Percentiles rank a stretch among this genome's conserved stretches.
Evolutionary conservation across 768 basidiomycete species (phyloP).

Genomic region (Lentinus tigrinus): DNA sequence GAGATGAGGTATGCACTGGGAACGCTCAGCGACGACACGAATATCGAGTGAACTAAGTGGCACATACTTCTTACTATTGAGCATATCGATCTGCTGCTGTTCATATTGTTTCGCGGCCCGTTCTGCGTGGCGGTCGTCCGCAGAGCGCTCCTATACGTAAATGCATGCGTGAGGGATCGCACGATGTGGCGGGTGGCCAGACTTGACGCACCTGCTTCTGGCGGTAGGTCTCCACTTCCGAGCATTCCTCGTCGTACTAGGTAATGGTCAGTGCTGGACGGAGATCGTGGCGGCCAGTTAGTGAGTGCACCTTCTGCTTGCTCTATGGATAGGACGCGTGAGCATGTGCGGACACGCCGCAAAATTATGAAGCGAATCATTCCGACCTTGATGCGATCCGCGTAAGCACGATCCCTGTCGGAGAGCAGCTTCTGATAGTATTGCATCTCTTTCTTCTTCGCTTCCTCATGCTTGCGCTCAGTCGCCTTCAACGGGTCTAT

Average conservation of each 20-base stretch:
- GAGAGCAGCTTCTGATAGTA: slow-evolving; percentile 70
- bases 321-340: slow-evolving; percentile 35
- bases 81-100: slow-evolving; percentile 75
- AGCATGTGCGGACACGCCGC: slow-evolving; percentile 1
- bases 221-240: slow-evolving; percentile 66
- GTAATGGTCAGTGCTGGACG: background rate
- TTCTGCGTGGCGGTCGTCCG: slow-evolving; percentile 76
- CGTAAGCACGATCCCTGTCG: slow-evolving; percentile 67
- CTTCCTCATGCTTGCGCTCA: slow-evolving; percentile 62
- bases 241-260: slow-evolving; percentile 80
- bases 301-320: slow-evolving; percentile 55
- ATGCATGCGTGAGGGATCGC: background rate
- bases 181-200: background rate
- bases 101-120: slow-evolving; percentile 72
- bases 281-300: background rate
- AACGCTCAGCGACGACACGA: background rate
- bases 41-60: background rate
- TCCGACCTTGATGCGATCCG: slow-evolving; percentile 68
- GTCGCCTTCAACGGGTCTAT: slow-evolving; percentile 60
- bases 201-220: slow-evolving; percentile 68
- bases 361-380: background rate
- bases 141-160: slow-evolving; percentile 52
- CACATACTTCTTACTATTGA: slow-evolving; percentile 75
- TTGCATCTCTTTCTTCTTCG: slow-evolving; percentile 71
- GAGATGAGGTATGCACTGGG: slow-evolving; percentile 68